Base-by-base conservation (phyloP, 1,284 basidiomycete species). In the Microstroma glucosiphilum region DNA sequence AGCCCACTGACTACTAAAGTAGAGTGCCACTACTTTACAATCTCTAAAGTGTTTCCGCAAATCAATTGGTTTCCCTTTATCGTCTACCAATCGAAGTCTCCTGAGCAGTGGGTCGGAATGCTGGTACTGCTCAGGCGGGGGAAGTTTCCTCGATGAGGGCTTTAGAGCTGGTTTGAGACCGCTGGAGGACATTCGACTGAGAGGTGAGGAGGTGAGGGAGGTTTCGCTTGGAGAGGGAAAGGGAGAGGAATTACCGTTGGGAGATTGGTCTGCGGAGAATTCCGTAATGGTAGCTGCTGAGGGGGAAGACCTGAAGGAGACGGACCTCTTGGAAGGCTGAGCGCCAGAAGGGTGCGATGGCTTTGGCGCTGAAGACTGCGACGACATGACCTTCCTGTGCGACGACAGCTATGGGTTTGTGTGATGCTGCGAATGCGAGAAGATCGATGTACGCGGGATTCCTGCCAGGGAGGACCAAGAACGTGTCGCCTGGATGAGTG, bases 81-180 rank as follows among this genome's bases (percentile, higher is more conserved):
- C 66, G 60, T 81, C 72, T 9, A 70, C 68, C 13, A 81, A 67
- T 19, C 80, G 69, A 19, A 81, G 63, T 0, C 80, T 60, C 0
- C 80, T 65, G 12, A 81, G 49, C 17, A 81, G 67, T 11, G 79
- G 78, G 57, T 81, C 80, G 0, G 78, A 62, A 58, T 81, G 80
- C 53, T 73, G 70, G 62, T 80, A 81, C 40, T 67, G 68, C 37
- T 71, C 70, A 0, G 70, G 43, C 0, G 71, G 71, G 0, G 79
- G 80, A 13, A 73, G 63, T 41, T 67, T 67, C 40, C 72, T 72
- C 21, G 64, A 41, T 12, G 71, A 70, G 46, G 71, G 71, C 60
- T 79, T 80, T 57, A 80, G 67, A 15, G 74, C 73, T 0, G 79
- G 73, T 56, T 77, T 77, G 63, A 69, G 68, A 8, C 68, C 64